Evolutionary conservation across 371 early-diverging fungal genomes (phyloP).

Genomic region (Mucor irregularis): DNA sequence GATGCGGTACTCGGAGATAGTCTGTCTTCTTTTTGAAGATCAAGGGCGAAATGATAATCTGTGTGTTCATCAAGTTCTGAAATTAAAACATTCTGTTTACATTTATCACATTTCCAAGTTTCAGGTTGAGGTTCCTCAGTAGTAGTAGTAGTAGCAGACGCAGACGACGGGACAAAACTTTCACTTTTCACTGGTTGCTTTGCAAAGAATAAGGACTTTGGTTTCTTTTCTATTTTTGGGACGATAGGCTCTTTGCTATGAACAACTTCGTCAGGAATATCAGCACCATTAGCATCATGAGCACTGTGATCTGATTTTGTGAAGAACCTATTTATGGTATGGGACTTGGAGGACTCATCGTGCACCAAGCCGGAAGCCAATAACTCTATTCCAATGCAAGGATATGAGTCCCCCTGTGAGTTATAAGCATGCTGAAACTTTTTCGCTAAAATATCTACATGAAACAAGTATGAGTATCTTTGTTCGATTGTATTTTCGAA

Average conservation of each 20-base stretch:
- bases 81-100: slow-evolving; percentile 26
- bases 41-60: slow-evolving; percentile 54
- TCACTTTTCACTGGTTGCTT: too few relatives aligned
- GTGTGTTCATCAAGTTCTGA: slow-evolving; percentile 41
- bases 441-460: not conserved
- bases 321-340: slow-evolving; percentile 37
- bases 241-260: too few relatives aligned
- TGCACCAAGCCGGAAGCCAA: slow-evolving; percentile 27
- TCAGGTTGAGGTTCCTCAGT: not conserved
- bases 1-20: not conserved
- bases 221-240: not conserved
- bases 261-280: too few relatives aligned
- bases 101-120: slow-evolving; percentile 36
- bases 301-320: slow-evolving; percentile 6
- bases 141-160: too few relatives aligned
- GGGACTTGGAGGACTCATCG: slow-evolving; percentile 29
- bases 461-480: not conserved
- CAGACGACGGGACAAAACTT: too few relatives aligned
- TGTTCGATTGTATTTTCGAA: not conserved
- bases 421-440: slow-evolving; percentile 26
- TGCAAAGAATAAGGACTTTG: too few relatives aligned
- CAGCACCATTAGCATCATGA: slow-evolving; percentile 1
- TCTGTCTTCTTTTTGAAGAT: slow-evolving; percentile 24
- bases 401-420: slow-evolving; percentile 26
- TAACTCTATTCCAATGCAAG: slow-evolving; percentile 39